phyloP scores from a whole-genome alignment of 1,139 yeast genomes.

The Nakaseomyces sp. region DNA sequence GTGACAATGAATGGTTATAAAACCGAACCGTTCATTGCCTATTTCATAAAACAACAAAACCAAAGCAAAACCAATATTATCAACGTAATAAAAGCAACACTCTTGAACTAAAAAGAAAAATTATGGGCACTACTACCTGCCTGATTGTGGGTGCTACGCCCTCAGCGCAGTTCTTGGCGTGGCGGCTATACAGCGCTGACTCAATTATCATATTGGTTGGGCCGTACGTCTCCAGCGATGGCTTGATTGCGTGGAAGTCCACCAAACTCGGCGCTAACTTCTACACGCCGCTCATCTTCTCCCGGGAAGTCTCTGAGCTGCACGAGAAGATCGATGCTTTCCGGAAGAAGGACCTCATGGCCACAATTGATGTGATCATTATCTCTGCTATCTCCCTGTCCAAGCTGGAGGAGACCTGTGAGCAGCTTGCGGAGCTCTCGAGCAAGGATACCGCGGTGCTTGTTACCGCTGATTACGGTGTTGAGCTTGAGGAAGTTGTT shows the following conservation, averaged over 20 bases:
- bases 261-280: conserved; percentile 24
- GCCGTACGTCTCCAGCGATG: conserved; percentile 23
- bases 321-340: conserved; percentile 10
- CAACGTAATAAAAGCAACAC: too few species aligned
- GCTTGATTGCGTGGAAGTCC: conserved; percentile 27
- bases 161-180: conserved; percentile 23
- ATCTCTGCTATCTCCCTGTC: conserved; percentile 21
- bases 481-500: conserved; percentile 18
- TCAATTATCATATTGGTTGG: conserved; percentile 22
- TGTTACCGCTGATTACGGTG: conserved; percentile 23
- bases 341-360: conserved; percentile 9
- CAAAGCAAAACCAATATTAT: too few species aligned
- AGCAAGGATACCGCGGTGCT: conserved; percentile 16
- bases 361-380: conserved; percentile 18
- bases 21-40: too few species aligned
- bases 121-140: conserved; percentile 1
- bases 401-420: conserved; percentile 14
- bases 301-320: conserved; percentile 15
- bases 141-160: conserved; percentile 27
- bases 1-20: too few species aligned
- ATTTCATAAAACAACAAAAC: too few species aligned
- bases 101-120: too few species aligned
- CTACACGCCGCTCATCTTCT: conserved; percentile 24
- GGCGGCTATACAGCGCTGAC: conserved; percentile 25
- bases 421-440: conserved; percentile 13